phyloP scores from a whole-genome alignment of 2,329 filamentous ascomycete species.

The Colletotrichum falcatum region DNA sequence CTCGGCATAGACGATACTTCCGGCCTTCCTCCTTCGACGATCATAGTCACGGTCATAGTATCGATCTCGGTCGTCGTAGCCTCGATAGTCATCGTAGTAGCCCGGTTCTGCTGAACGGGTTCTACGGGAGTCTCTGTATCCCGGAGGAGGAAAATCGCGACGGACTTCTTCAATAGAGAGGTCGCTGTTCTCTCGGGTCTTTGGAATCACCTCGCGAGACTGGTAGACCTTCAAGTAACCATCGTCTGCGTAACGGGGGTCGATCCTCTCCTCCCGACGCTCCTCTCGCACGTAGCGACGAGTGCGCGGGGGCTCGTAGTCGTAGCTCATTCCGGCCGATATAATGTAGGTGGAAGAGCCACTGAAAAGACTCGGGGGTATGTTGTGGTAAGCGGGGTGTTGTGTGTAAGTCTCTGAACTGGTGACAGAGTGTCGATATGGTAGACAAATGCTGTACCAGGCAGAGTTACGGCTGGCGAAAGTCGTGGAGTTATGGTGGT shows the following conservation, averaged over 20 bases:
- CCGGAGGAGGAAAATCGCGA: conserved; percentile 85
- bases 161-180: conserved; percentile 84
- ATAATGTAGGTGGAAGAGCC: background rate
- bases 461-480: background rate
- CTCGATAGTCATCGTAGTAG: conserved; percentile 66
- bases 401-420: conserved; percentile 18
- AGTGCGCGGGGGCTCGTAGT: conserved; percentile 62
- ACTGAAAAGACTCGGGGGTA: conserved; percentile 6
- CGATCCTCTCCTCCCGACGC: conserved; percentile 59
- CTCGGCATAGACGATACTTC: conserved; percentile 67
- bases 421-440: background rate
- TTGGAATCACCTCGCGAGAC: conserved; percentile 67
- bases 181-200: conserved; percentile 78
- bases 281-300: conserved; percentile 67
- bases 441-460: background rate
- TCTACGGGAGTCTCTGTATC: conserved; percentile 66
- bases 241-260: conserved; percentile 67
- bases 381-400: conserved; percentile 21
- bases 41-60: conserved; percentile 62
- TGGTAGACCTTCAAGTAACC: conserved; percentile 58
- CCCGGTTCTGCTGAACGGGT: conserved; percentile 73
- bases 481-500: background rate
- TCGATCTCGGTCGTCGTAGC: conserved; percentile 59
- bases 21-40: conserved; percentile 63
- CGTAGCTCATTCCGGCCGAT: conserved; percentile 57